These are phyloP conservation scores for Penicillium griseofulvum DNA, from an alignment of 2,329 filamentous ascomycete species.

Conservation along the genomic window DNA sequence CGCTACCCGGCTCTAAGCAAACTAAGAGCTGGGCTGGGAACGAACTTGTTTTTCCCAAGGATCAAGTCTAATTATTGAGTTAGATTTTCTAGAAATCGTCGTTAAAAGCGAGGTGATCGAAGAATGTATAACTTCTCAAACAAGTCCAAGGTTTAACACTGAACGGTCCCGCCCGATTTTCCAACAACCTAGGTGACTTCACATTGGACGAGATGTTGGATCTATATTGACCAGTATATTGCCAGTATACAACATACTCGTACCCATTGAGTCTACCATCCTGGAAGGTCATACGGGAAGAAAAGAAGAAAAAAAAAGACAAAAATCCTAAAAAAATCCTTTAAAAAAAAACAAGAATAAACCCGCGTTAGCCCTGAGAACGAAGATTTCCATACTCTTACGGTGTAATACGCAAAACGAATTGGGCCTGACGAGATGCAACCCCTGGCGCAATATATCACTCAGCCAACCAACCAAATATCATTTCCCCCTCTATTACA, in stretches of 20 bases:
- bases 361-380: slow-evolving; percentile 1
- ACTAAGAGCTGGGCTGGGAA: slow-evolving; percentile 4
- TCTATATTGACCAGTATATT: background rate
- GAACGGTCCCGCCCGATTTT: background rate
- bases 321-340: background rate
- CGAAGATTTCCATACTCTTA: slow-evolving; percentile 14
- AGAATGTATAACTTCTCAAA: slow-evolving; percentile 12
- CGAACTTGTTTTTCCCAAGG: slow-evolving; percentile 1
- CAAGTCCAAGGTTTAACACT: background rate
- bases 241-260: slow-evolving; percentile 1
- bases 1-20: slow-evolving; percentile 29
- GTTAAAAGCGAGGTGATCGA: slow-evolving; percentile 2
- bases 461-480: slow-evolving; percentile 29
- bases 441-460: slow-evolving; percentile 33
- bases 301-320: background rate
- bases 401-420: slow-evolving; percentile 20
- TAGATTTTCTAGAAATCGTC: no score
- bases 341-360: background rate
- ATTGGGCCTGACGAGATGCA: slow-evolving; percentile 22
- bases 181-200: background rate
- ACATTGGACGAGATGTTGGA: background rate
- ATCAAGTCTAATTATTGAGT: no score
- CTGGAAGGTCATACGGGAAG: background rate
- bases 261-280: background rate
- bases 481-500: slow-evolving; percentile 24